Conservation (phyloP, 1,284 basidiomycete species). For the Sanghuangporus weigelae region DNA sequence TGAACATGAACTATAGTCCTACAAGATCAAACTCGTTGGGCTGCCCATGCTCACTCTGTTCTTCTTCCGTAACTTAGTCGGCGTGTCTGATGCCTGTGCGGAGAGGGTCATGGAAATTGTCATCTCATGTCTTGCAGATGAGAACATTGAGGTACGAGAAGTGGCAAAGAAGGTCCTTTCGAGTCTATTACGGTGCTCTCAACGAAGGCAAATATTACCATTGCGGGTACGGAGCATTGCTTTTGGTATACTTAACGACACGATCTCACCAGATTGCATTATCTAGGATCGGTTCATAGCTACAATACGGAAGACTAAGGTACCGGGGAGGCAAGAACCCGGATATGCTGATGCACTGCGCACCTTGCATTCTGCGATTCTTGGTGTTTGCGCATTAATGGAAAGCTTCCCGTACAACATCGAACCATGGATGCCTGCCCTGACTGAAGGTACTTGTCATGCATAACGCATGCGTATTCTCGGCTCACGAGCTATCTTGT, state of each 20-base stretch:
- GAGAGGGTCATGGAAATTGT: conserved; percentile 75
- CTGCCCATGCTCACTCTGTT: conserved; percentile 75
- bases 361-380: conserved; percentile 82
- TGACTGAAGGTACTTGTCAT: conserved; percentile 58
- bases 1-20: conserved; percentile 45
- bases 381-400: conserved; percentile 83
- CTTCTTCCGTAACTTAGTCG: conserved; percentile 81
- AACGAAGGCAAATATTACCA: conserved; percentile 81
- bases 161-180: conserved; percentile 90
- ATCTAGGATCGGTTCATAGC: conserved; percentile 73
- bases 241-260: too few relatives aligned
- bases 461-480: conserved; percentile 18
- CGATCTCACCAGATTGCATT: not conserved
- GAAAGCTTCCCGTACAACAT: conserved; percentile 79
- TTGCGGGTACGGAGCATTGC: conserved; percentile 55
- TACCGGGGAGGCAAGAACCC: conserved; percentile 70
- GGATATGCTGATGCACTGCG: conserved; percentile 72
- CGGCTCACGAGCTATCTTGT: conserved; percentile 25
- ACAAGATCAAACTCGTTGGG: conserved; percentile 73
- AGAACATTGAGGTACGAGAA: conserved; percentile 91
- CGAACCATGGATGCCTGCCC: conserved; percentile 70
- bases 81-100: conserved; percentile 63
- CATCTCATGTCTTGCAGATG: conserved; percentile 79
- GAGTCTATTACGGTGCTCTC: conserved; percentile 89
- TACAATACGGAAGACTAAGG: conserved; percentile 53